These are phyloP conservation scores for Fusarium palustre DNA, from an alignment of 2,329 filamentous ascomycete genomes.

Conservation along the genomic window DNA sequence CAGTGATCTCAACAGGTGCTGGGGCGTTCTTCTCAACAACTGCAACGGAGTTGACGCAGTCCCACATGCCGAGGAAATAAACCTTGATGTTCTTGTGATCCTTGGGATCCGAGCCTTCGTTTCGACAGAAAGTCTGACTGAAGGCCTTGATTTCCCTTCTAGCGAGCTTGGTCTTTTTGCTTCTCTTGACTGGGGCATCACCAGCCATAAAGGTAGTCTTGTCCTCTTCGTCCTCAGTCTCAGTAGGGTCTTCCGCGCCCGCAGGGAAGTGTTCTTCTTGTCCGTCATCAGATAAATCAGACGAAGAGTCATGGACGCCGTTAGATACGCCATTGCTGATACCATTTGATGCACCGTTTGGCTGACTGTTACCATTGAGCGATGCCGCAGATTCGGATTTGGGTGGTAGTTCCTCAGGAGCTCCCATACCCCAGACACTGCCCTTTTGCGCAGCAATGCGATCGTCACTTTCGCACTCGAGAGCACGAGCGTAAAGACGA, in stretches of 20 bases:
- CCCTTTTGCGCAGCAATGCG: constrained; percentile 10
- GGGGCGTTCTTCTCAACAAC: constrained; percentile 53
- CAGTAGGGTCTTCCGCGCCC: background rate
- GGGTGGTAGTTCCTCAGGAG: background rate
- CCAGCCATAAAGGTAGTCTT: background rate
- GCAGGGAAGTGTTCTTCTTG: background rate
- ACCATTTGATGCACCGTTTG: background rate
- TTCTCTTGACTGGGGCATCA: background rate
- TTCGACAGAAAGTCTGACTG: constrained; percentile 60
- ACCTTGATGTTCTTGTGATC: constrained; percentile 57
- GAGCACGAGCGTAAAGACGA: constrained; percentile 54
- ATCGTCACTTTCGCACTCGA: constrained; percentile 53
- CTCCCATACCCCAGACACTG: background rate
- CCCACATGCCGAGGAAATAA: constrained; percentile 66
- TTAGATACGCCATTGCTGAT: background rate
- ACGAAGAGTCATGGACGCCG: background rate
- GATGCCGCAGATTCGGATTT: background rate
- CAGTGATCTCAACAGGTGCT: constrained; percentile 52
- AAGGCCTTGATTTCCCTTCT: constrained; percentile 57
- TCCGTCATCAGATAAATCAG: background rate
- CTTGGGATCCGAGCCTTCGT: constrained; percentile 33
- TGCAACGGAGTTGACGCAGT: constrained; percentile 64
- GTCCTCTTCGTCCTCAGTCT: background rate
- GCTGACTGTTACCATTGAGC: background rate
- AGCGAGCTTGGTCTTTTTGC: background rate